phyloP scores from a whole-genome alignment of 768 basidiomycete genomes.

The Boletus sp. region DNA sequence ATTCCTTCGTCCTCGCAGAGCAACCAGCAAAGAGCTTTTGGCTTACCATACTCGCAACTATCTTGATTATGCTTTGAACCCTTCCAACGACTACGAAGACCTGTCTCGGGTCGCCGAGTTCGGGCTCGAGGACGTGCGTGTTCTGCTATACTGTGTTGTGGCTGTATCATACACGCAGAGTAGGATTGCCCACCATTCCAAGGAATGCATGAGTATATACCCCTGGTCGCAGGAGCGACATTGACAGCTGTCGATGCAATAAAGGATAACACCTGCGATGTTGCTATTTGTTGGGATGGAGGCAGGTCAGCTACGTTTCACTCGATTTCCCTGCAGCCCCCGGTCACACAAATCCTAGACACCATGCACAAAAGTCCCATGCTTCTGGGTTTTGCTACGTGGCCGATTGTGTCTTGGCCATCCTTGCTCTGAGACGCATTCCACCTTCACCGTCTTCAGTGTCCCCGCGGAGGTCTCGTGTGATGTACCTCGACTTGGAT shows the following conservation, averaged over 20 bases:
- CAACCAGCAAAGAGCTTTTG: constrained; percentile 53
- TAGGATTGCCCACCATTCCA: constrained; percentile 84
- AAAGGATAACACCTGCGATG: constrained; percentile 44
- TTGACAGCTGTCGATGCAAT: constrained; percentile 69
- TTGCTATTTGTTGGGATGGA: constrained; percentile 89
- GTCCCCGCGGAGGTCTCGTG: constrained; percentile 45
- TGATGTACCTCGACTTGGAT: constrained; percentile 92
- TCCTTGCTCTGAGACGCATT: constrained; percentile 61
- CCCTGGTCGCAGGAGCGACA: constrained; percentile 71
- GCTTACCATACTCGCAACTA: constrained; percentile 72
- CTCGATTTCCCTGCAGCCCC: background rate
- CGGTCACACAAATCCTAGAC: constrained; percentile 40
- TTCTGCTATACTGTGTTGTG: background rate
- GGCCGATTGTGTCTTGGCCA: constrained; percentile 80
- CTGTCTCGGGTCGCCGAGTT: constrained; percentile 36
- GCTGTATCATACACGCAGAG: background rate
- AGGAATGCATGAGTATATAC: constrained; percentile 65
- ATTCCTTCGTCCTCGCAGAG: constrained; percentile 52
- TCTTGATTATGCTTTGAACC: constrained; percentile 54
- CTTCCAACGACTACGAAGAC: constrained; percentile 26
- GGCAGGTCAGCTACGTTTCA: constrained; percentile 52
- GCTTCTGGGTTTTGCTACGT: constrained; percentile 96
- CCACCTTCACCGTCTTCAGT: constrained; percentile 14
- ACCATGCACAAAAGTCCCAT: constrained; percentile 74
- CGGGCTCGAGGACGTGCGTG: constrained; percentile 57